Evolutionary conservation across 2,329 filamentous ascomycete genomes (phyloP).

Genomic region (Fusarium anthophilum): DNA sequence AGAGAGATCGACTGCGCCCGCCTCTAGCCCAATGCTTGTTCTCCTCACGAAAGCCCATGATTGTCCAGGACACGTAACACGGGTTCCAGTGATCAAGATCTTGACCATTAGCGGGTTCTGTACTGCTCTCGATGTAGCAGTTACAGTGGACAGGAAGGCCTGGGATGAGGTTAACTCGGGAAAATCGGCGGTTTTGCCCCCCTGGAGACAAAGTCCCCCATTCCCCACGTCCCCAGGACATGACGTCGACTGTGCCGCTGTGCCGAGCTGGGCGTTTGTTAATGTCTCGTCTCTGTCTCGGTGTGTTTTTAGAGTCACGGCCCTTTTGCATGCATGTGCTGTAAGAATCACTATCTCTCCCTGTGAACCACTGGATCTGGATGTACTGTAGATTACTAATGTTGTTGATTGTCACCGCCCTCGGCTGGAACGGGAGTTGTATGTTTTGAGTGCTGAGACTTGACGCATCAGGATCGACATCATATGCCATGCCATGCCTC

Average conservation of each 20-base stretch:
- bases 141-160: constrained; percentile 2
- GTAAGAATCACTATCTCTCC: neutral
- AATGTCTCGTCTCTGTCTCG: constrained; percentile 21
- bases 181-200: constrained; percentile 40
- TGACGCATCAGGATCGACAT: constrained; percentile 28
- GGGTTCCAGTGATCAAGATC: neutral
- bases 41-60: neutral
- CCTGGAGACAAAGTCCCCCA: constrained; percentile 19
- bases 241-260: constrained; percentile 43
- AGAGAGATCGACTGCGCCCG: constrained; percentile 19
- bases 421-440: constrained; percentile 14
- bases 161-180: constrained; percentile 33
- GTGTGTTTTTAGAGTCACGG: constrained; percentile 27
- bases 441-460: constrained; percentile 1
- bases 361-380: constrained; percentile 1
- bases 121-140: neutral
- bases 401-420: constrained; percentile 18
- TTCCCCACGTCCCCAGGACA: constrained; percentile 37
- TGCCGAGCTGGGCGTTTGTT: constrained; percentile 35
- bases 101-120: neutral
- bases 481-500: neutral
- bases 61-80: constrained; percentile 12
- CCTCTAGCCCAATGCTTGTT: constrained; percentile 10
- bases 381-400: neutral
- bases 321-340: neutral